Base-by-base conservation (phyloP, 371 early-diverging fungal species). In the Mortierella sp. region DNA sequence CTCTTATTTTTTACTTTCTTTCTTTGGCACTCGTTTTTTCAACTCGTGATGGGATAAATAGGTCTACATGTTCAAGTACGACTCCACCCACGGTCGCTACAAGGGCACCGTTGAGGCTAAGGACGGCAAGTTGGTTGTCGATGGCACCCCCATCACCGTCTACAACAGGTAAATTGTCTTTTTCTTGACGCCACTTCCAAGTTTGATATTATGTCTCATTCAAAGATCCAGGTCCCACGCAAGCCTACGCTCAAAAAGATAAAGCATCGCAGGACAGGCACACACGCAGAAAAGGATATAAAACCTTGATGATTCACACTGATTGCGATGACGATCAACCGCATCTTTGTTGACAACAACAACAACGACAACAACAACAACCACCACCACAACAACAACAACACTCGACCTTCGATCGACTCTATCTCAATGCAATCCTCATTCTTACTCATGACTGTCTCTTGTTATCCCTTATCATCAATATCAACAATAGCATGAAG, bases 51-150 rank as follows among this genome's bases (percentile, higher is more conserved):
- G n/a, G n/a, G n/a, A n/a, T n/a, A n/a, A 45, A 13, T 69, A 90
- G 92, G 93, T 92, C 85, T 98, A 99, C 93, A 88, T 98, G 87
- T 86, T 97, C 86, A 97, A 97, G 92, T 97, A 97, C 87, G 99
- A 99, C 92, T 97, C 99, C 44, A 97, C 97, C 81, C 99, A 98
- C 92, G 98, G 99, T 61, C 92, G 91, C 73, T 95, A 92, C 93
- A 93, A 93, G 85, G 95, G 94, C 70, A 87, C 87, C 34, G 93
- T 97, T 68, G 86, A 88, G 80, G 71, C 84, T 80, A 92, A 96
- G 90, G 92, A 93, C 80, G 94, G 94, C 82, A 93, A 94, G 88
- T 92, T 99, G 22, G 73, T 95, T 72, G 93, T 97, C 64, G 93
- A 97, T 86, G 97, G 97, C 77, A 83, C 93, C 74, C 69, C 85